Percentiles rank a stretch among this genome's conserved stretches.
These are phyloP conservation scores for Myxozyma neotropica DNA, from an alignment of 805 yeast genomes.

Conservation along the genomic window DNA sequence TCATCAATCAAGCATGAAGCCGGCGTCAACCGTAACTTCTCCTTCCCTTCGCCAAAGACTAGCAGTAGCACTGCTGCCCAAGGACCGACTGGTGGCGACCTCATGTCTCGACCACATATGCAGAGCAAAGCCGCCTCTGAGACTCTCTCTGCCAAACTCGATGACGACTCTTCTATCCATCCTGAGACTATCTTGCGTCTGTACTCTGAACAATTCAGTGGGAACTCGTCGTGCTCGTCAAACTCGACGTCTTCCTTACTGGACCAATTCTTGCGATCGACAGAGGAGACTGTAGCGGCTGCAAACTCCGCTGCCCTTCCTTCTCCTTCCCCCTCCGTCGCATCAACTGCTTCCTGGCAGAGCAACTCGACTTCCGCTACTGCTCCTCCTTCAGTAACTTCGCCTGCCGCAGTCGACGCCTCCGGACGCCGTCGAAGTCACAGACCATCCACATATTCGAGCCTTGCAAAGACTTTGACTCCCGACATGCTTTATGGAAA, in stretches of 20 bases:
- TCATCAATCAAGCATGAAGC: slow-evolving; percentile 7
- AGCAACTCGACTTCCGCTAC: slow-evolving; percentile 12
- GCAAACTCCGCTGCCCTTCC: slow-evolving; percentile 16
- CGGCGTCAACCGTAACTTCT: slow-evolving; percentile 21
- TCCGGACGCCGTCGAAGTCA: slow-evolving; percentile 1
- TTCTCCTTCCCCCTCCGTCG: slow-evolving; percentile 23
- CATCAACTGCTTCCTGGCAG: slow-evolving; percentile 25
- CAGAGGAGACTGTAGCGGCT: slow-evolving; percentile 8
- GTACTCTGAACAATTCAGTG: slow-evolving; percentile 17
- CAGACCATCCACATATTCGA: slow-evolving; percentile 4
- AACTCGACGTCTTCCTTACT: slow-evolving; percentile 7
- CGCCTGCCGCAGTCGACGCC: background rate
- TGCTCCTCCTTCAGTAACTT: background rate
- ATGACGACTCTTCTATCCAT: background rate
- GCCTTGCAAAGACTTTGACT: slow-evolving; percentile 6
- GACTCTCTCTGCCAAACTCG: no score
- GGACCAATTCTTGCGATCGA: slow-evolving; percentile 11
- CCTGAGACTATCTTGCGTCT: slow-evolving; percentile 20
- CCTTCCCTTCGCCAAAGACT: slow-evolving; percentile 18
- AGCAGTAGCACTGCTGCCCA: background rate
- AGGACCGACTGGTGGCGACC: background rate
- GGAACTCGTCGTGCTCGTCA: slow-evolving; percentile 2
- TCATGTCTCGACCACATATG: slow-evolving; percentile 21
- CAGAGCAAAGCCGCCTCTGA: slow-evolving; percentile 14
- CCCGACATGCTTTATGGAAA: slow-evolving; percentile 22